Conservation (phyloP, 1,284 basidiomycete genomes). For the Trametes versicolor region DNA sequence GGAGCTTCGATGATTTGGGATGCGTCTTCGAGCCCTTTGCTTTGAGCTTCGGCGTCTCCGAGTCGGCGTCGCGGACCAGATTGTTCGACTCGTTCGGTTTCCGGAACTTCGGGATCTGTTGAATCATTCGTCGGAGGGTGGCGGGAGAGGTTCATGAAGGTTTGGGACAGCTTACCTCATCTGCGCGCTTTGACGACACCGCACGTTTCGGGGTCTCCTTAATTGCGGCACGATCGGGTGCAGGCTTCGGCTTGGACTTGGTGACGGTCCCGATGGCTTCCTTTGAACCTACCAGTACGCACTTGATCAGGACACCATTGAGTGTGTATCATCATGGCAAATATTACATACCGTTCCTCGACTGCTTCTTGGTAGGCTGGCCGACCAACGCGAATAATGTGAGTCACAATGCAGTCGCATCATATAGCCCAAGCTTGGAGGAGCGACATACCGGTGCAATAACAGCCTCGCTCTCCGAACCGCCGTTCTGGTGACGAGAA, state of each 20-base stretch:
- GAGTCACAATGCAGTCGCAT: neutral
- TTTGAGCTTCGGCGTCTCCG: neutral
- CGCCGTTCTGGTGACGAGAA: neutral
- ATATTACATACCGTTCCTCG: neutral
- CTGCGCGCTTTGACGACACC: neutral
- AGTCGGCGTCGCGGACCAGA: neutral
- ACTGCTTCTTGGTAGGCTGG: neutral
- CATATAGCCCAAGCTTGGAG: neutral
- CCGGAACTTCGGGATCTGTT: neutral
- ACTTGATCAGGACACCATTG: no score
- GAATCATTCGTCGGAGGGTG: no score
- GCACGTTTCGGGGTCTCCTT: neutral
- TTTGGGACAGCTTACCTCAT: neutral
- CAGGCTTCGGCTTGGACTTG: neutral
- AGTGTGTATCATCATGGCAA: no score
- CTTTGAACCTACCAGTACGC: no score
- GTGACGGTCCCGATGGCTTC: no score
- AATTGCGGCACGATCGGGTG: neutral
- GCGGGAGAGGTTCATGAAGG: no score
- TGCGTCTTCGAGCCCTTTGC: neutral
- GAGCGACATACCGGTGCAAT: neutral
- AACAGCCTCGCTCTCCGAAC: neutral
- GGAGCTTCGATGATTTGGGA: neutral
- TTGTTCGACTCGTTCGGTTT: neutral
- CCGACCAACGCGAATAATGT: neutral